Evolutionary conservation across 2,329 filamentous ascomycete genomes (phyloP).

Genomic region (Dryadomyces quercivorus): DNA sequence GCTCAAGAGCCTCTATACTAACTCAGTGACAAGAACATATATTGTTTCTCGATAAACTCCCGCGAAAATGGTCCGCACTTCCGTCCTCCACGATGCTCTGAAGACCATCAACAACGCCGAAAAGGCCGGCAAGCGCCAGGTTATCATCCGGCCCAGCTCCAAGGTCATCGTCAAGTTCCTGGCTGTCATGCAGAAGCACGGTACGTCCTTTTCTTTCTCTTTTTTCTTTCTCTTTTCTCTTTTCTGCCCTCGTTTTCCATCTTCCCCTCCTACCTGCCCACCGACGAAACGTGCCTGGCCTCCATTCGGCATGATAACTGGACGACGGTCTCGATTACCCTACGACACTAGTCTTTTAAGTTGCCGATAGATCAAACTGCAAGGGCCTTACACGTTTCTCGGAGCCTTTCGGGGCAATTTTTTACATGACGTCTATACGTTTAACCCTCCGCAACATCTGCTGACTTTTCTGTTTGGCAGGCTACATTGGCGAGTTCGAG

Average conservation of each 20-base stretch:
- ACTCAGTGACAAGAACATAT: constrained; percentile 48
- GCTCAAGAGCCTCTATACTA: constrained; percentile 54
- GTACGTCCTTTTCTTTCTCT: constrained; percentile 47
- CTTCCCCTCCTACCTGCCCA: not conserved
- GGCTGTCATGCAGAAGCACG: constrained; percentile 98
- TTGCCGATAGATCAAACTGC: constrained; percentile 88
- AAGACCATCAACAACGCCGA: constrained; percentile 99
- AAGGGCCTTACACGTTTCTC: constrained; percentile 96
- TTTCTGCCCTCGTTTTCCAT: not conserved
- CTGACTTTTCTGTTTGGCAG: constrained; percentile 32
- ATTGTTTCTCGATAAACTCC: constrained; percentile 38
- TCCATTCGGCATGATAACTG: constrained; percentile 98
- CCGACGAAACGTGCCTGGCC: constrained; percentile 7
- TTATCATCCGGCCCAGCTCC: constrained; percentile 92
- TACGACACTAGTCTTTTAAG: constrained; percentile 99
- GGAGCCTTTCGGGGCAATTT: constrained; percentile 32
- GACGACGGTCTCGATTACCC: constrained; percentile 71
- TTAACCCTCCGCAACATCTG: constrained; percentile 85
- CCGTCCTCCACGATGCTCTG: constrained; percentile 98
- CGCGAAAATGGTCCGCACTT: constrained; percentile 97
- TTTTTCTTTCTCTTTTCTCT: not conserved
- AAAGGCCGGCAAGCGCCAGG: constrained; percentile 99
- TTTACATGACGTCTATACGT: constrained; percentile 67
- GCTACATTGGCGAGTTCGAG: constrained; percentile 99
- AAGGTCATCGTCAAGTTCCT: constrained; percentile 99